A percentile compares a stretch with the other conserved stretches of the same genome.
phyloP scores from a whole-genome alignment of 1,139 yeast species.

The Pichia sp. region DNA sequence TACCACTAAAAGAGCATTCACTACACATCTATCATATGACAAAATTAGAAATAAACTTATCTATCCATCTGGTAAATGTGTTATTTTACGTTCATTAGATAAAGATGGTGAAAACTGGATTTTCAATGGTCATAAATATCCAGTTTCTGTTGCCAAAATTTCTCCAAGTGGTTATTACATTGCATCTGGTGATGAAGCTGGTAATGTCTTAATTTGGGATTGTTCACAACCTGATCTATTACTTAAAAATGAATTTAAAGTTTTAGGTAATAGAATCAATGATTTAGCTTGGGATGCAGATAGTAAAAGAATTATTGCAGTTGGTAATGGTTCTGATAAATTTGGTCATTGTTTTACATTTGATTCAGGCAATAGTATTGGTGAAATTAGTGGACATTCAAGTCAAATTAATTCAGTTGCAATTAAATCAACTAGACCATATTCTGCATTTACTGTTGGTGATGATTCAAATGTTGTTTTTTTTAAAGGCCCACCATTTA shows the following conservation, averaged over 20 bases:
- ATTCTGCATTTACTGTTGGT: constrained; percentile 88
- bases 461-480: constrained; percentile 85
- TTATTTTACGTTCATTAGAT: constrained; percentile 62
- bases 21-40: constrained; percentile 73
- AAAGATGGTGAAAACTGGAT: constrained; percentile 37
- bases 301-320: constrained; percentile 78
- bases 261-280: constrained; percentile 75
- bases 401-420: constrained; percentile 77
- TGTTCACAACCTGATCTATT: constrained; percentile 52
- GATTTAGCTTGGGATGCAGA: constrained; percentile 94
- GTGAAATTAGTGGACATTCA: constrained; percentile 95
- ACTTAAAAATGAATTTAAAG: constrained; percentile 70
- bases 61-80: constrained; percentile 77
- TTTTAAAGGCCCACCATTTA: constrained; percentile 90
- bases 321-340: constrained; percentile 89
- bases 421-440: constrained; percentile 84
- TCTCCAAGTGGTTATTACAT: constrained; percentile 86
- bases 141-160: constrained; percentile 78
- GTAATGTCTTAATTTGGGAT: constrained; percentile 88
- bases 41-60: constrained; percentile 60
- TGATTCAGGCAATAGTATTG: constrained; percentile 93
- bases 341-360: constrained; percentile 91
- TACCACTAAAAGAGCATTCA: constrained; percentile 60
- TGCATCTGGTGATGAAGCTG: constrained; percentile 89
- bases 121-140: constrained; percentile 53